A percentile compares a stretch with the other conserved stretches of the same genome.
Evolutionary conservation across 129 eudicot genomes (phyloP).

Genomic region (sunflower (Helianthus annuus)): DNA sequence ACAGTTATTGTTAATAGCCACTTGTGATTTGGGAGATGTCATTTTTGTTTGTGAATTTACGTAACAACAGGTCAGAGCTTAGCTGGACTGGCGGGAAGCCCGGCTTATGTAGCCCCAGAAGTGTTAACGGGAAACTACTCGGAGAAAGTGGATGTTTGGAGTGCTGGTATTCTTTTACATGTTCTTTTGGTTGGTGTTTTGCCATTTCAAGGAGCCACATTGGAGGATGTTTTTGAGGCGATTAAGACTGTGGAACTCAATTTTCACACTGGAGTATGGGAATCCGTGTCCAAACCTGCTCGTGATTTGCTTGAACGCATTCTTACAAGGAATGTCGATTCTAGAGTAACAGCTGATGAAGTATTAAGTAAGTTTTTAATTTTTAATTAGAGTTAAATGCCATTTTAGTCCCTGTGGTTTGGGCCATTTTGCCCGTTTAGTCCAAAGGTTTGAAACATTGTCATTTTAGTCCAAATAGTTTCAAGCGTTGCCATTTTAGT

Average conservation of each 20-base stretch:
- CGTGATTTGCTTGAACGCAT: slow-evolving; percentile 88
- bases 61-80: slow-evolving; percentile 78
- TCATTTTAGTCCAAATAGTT: no score
- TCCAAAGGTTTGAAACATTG: no score
- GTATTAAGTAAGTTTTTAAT: slow-evolving; percentile 64
- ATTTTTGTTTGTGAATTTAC: neutral
- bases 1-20: no score
- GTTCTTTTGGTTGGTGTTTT: slow-evolving; percentile 84
- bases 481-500: no score
- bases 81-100: slow-evolving; percentile 93
- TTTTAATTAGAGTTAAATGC: no score
- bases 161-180: slow-evolving; percentile 95
- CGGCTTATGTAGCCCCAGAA: slow-evolving; percentile 96
- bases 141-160: slow-evolving; percentile 96
- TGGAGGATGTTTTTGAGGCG: slow-evolving; percentile 76
- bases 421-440: no score
- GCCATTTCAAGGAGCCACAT: slow-evolving; percentile 86
- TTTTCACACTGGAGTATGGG: slow-evolving; percentile 76
- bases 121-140: slow-evolving; percentile 68
- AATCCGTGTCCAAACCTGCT: slow-evolving; percentile 84
- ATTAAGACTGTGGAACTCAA: slow-evolving; percentile 68
- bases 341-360: slow-evolving; percentile 82
- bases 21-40: no score
- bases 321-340: slow-evolving; percentile 63
- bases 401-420: no score